Percentiles rank a stretch among this genome's conserved stretches.
Conservation (phyloP, 225 moss, liverwort and hornwort species). For the Rhytidiadelphus loreus region DNA sequence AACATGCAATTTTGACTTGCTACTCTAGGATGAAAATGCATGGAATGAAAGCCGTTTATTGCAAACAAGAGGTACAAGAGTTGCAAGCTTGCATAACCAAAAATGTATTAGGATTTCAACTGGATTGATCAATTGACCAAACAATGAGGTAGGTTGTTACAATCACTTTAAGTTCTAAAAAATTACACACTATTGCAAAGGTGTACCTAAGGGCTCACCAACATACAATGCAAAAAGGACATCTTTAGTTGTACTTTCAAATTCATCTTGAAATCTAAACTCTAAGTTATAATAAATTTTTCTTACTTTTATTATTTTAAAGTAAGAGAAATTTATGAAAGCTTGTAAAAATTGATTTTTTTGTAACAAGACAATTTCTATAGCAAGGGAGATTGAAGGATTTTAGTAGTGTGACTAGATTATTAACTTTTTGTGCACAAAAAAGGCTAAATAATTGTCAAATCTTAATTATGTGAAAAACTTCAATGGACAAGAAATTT, state of each 20-base stretch:
- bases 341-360: neutral
- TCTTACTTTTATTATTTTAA: neutral
- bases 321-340: neutral
- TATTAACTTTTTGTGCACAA: neutral
- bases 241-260: neutral
- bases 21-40: neutral
- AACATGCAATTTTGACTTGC: neutral
- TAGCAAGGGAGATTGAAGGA: neutral
- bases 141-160: rapidly evolving
- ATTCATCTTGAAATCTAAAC: neutral
- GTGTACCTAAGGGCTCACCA: rapidly evolving
- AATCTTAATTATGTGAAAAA: no score
- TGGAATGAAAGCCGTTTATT: neutral
- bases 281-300: neutral
- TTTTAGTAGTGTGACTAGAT: neutral
- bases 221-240: neutral
- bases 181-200: neutral
- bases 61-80: rapidly evolving
- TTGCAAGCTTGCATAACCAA: neutral
- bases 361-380: neutral
- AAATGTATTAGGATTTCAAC: neutral
- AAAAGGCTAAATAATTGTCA: no score
- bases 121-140: neutral
- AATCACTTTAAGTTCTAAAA: rapidly evolving
- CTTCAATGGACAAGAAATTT: rapidly evolving